Percentiles rank a stretch among this genome's conserved stretches.
Evolutionary conservation across 345 rosid species (phyloP).

Genomic region (Stellera chamaejasme): DNA sequence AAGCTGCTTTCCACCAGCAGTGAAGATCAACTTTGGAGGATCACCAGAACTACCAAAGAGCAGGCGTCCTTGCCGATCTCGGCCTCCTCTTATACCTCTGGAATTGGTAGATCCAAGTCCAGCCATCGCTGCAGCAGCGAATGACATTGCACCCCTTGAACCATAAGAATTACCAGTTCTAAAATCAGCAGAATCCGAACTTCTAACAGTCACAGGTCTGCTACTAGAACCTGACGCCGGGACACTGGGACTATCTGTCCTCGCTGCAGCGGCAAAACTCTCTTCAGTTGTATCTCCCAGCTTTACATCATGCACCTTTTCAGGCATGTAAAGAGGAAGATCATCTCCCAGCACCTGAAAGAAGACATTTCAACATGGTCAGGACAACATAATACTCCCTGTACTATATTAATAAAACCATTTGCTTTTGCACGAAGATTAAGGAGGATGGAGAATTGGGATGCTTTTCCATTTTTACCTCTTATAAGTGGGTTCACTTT

Average conservation of each 20-base stretch:
- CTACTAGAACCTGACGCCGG: constrained; percentile 82
- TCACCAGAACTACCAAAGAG: constrained; percentile 56
- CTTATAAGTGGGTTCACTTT: too few species aligned
- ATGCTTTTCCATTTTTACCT: too few species aligned
- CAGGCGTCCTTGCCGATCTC: constrained; percentile 85
- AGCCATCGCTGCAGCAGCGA: constrained; percentile 99
- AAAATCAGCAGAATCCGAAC: constrained; percentile 66
- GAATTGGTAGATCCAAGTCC: constrained; percentile 91
- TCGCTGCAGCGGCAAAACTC: constrained; percentile 28
- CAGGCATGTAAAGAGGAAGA: constrained; percentile 88
- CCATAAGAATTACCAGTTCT: constrained; percentile 65
- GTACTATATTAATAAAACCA: too few species aligned
- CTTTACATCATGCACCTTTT: constrained; percentile 93
- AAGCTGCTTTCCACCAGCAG: constrained; percentile 88
- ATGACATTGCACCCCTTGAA: constrained; percentile 91
- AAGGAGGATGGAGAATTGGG: too few species aligned
- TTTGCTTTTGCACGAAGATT: too few species aligned
- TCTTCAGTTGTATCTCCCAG: constrained; percentile 81
- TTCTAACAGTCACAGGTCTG: constrained; percentile 58
- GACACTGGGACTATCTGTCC: constrained; percentile 49
- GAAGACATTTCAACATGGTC: not conserved
- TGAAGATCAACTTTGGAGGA: constrained; percentile 70
- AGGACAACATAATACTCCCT: too few species aligned
- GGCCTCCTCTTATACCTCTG: constrained; percentile 87
- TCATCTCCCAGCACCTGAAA: constrained; percentile 80